Base-by-base conservation (phyloP, 768 basidiomycete genomes). In the Russula compacta region DNA sequence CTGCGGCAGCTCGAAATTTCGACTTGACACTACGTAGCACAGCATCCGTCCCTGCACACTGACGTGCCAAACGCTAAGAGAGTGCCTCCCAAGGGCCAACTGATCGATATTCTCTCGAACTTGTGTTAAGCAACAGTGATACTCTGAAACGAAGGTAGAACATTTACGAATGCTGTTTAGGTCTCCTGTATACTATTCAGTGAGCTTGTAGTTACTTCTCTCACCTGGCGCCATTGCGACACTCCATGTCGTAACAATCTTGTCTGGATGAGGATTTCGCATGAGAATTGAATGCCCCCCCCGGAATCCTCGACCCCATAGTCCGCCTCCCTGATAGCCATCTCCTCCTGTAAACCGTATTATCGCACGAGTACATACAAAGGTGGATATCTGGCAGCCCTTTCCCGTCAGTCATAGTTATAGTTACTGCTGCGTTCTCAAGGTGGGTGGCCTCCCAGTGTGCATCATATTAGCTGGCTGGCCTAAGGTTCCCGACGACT, bases 41-140 rank as follows among this genome's bases (percentile, higher is more conserved):
- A 29, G 24, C 2, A 3, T 29, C 24, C 2, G 3, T 29, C 11
- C 39, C 14, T 4, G 6, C 3, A 6, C 39, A 40, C 11, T 35
- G 35, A n/a, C 2, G n/a, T 11, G 33, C 8, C n/a, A 33, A 12
- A 36, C 35, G n/a, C 36, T 5, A 36, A 33, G n/a, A 35, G 33
- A 35, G n/a, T 14, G 35, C 17, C n/a, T 19, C 19, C 19, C 33
- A 35, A 35, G 10, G 33, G 1, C 4, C 19, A 24, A 15, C 19
- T 36, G n/a, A 50, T 35, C 17, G 48, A 49, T 32, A 33, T n/a
- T 36, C n/a, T 21, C 11, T 8, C 19, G 77, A 1, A 29, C 79
- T 0, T 5, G 6, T 6, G n/a, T 43, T 39, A 53, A 42, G 14
- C 1, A 11, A 29, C 19, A 40, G 24, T 6, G 53, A 43, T 43